These are phyloP conservation scores for Jacaranda mimosifolia DNA, from an alignment of 257 asterid species.

Conservation along the genomic window DNA sequence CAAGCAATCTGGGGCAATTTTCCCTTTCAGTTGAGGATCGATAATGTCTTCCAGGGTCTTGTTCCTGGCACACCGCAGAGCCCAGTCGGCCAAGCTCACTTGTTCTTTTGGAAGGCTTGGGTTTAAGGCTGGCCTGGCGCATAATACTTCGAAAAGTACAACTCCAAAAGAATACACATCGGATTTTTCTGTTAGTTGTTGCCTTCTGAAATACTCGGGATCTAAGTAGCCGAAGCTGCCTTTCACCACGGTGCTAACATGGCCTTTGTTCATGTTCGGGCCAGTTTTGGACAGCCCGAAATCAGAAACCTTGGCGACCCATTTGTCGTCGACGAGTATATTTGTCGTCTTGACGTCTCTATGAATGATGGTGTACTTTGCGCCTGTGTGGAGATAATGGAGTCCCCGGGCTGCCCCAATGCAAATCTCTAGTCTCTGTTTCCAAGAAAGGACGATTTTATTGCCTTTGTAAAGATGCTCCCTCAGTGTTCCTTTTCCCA, in stretches of 20 bases:
- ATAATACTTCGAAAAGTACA: constrained; percentile 79
- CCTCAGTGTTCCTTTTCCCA: constrained; percentile 84
- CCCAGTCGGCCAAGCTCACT: constrained; percentile 88
- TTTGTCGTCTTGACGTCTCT: constrained; percentile 90
- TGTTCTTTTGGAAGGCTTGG: constrained; percentile 83
- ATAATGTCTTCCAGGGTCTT: constrained; percentile 62
- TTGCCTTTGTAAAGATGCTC: constrained; percentile 87
- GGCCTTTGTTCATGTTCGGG: constrained; percentile 86
- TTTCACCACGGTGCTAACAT: constrained; percentile 82
- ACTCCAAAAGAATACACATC: constrained; percentile 93
- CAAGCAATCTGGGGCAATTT: constrained; percentile 63
- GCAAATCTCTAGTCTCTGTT: constrained; percentile 76
- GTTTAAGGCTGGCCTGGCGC: constrained; percentile 79
- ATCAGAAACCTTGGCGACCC: constrained; percentile 95
- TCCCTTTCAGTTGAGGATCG: constrained; percentile 80
- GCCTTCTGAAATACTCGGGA: constrained; percentile 83
- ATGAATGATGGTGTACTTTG: constrained; percentile 89
- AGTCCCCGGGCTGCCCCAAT: constrained; percentile 91
- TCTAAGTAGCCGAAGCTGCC: constrained; percentile 92
- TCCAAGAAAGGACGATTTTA: constrained; percentile 69
- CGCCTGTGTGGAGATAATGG: constrained; percentile 88
- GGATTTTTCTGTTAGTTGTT: constrained; percentile 83
- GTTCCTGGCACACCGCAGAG: constrained; percentile 66
- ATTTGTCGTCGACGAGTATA: constrained; percentile 79
- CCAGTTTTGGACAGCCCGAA: constrained; percentile 88